Evolutionary conservation across 106 monocot genomes (phyloP).

Genomic region (Phalaenopsis equestris): DNA sequence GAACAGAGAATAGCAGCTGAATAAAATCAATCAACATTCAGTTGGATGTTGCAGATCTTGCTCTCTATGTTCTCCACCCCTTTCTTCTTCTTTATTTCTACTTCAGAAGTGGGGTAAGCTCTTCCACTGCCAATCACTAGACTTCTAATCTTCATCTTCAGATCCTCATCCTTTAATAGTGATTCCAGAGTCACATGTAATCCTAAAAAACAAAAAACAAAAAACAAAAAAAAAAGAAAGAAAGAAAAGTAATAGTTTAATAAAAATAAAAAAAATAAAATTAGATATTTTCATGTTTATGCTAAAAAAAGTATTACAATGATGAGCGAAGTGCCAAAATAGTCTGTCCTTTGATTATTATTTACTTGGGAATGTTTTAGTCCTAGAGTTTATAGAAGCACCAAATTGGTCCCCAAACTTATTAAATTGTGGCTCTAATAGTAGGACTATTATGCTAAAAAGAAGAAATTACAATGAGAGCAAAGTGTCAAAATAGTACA

Average conservation of each 20-base stretch:
- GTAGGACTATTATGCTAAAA: too few species aligned
- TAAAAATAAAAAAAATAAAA: background rate
- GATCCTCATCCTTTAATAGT: slow-evolving; percentile 52
- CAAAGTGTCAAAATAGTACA: too few species aligned
- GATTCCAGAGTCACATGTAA: slow-evolving; percentile 72
- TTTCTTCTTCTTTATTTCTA: slow-evolving; percentile 7
- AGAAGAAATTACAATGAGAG: too few species aligned
- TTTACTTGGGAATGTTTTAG: too few species aligned
- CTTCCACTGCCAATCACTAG: slow-evolving; percentile 56
- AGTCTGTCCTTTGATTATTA: too few species aligned
- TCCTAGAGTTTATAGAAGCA: too few species aligned
- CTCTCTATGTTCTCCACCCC: slow-evolving; percentile 12
- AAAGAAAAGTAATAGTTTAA: too few species aligned
- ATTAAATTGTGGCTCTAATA: too few species aligned
- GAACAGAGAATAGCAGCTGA: background rate
- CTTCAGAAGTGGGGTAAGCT: slow-evolving; percentile 41
- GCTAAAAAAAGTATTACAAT: too few species aligned
- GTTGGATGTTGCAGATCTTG: slow-evolving; percentile 14
- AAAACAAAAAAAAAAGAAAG: background rate
- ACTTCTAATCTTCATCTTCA: slow-evolving; percentile 44
- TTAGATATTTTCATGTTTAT: too few species aligned
- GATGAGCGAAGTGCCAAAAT: too few species aligned
- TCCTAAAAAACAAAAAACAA: slow-evolving; percentile 26
- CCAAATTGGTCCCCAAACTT: too few species aligned
- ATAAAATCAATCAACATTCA: slow-evolving; percentile 24